Evolutionary conservation across 1,284 basidiomycete species (phyloP).

Genomic region (Pisolithus thermaeus): DNA sequence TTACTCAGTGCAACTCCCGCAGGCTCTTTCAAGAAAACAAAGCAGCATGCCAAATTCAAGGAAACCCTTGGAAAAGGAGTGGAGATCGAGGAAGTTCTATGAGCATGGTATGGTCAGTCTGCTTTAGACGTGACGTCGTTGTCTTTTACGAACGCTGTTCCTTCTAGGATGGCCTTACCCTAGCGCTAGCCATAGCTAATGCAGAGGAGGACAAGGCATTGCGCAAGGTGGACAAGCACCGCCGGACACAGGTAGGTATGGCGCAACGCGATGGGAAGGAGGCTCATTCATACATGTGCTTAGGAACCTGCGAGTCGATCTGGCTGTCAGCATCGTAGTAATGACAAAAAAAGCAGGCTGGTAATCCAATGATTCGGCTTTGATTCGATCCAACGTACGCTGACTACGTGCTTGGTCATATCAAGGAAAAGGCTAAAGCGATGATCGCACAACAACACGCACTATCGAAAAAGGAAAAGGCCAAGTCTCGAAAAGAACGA

Average conservation of each 20-base stretch:
- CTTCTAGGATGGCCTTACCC: conserved; percentile 35
- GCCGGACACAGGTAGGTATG: conserved; percentile 29
- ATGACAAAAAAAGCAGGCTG: conserved; percentile 20
- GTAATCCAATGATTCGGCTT: conserved; percentile 21
- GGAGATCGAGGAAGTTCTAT: conserved; percentile 23
- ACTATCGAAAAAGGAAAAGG: conserved; percentile 28
- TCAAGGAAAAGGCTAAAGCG: conserved; percentile 25
- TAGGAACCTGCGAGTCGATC: conserved; percentile 15
- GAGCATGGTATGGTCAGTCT: conserved; percentile 29
- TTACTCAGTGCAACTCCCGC: no score
- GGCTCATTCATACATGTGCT: conserved; percentile 14
- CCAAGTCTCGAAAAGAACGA: conserved; percentile 17
- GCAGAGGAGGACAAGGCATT: conserved; percentile 35
- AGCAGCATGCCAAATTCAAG: conserved; percentile 19
- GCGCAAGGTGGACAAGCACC: conserved; percentile 31
- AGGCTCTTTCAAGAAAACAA: conserved; percentile 11
- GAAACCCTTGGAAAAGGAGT: conserved; percentile 17
- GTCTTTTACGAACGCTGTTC: conserved; percentile 18
- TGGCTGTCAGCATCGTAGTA: conserved; percentile 10
- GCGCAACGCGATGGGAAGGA: conserved; percentile 6
- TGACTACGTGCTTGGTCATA: conserved; percentile 5
- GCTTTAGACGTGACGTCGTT: conserved; percentile 3
- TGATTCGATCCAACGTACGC: neutral
- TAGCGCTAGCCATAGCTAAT: conserved; percentile 37
- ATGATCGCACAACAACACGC: conserved; percentile 20